phyloP scores from a whole-genome alignment of 1,284 basidiomycete genomes.

The Ustilago trichophora region DNA sequence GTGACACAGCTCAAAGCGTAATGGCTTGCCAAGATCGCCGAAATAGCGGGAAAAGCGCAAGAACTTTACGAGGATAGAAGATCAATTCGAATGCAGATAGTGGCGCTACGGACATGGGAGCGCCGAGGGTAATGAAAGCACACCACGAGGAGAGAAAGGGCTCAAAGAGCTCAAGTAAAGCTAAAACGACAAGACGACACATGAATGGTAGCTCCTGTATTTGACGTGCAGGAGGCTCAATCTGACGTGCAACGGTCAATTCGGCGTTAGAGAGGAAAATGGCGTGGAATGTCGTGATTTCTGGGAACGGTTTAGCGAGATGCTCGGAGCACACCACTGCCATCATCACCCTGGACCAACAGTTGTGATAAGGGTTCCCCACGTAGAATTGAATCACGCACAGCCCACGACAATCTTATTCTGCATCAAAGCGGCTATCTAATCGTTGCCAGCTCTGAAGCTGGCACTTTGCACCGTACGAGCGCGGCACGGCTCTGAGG shows the following conservation, averaged over 20 bases:
- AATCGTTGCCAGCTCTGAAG: not conserved
- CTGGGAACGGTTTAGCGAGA: not conserved
- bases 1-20: no score
- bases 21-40: no score
- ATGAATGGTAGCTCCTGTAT: conserved; percentile 1
- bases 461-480: not conserved
- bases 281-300: conserved; percentile 21
- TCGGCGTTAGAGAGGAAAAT: not conserved
- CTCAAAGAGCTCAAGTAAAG: no score
- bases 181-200: no score
- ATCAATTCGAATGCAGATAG: no score
- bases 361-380: conserved; percentile 1
- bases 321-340: conserved; percentile 6
- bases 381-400: not conserved
- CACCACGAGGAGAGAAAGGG: no score
- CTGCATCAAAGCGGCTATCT: not conserved
- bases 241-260: conserved; percentile 21
- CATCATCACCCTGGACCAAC: no score
- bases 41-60: no score
- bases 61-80: no score
- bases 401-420: not conserved
- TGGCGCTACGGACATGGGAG: no score
- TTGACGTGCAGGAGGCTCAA: conserved; percentile 23
- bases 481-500: no score
- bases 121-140: no score